Percentiles rank a stretch among this genome's conserved stretches.
phyloP scores from a whole-genome alignment of 352 stramenopile genomes.

The Globisporangium paddicum region DNA sequence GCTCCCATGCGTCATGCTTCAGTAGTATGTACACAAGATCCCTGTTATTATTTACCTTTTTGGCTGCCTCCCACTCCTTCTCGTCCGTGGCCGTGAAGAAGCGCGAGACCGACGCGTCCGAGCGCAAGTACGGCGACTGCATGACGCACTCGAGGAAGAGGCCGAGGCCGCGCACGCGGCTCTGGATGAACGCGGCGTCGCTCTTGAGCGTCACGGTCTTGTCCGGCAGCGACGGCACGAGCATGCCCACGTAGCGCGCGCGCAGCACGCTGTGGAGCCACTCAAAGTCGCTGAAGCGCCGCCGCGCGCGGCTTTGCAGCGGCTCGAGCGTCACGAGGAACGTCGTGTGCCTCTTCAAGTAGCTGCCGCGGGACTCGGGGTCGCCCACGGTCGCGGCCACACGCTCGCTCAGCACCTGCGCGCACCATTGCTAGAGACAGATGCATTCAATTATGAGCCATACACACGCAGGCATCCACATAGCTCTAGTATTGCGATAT shows the following conservation, averaged over 20 bases:
- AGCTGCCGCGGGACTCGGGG: slow-evolving; percentile 51
- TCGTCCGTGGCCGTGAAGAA: slow-evolving; percentile 48
- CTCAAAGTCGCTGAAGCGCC: slow-evolving; percentile 71
- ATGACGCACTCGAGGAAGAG: slow-evolving; percentile 57
- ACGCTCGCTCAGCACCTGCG: slow-evolving; percentile 4
- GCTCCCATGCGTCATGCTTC: not conserved
- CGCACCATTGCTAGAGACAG: slow-evolving; percentile 6
- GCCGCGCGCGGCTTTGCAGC: slow-evolving; percentile 31
- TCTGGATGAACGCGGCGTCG: slow-evolving; percentile 49
- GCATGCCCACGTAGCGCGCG: slow-evolving; percentile 56
- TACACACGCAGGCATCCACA: not conserved
- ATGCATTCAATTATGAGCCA: not conserved
- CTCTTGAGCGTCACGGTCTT: slow-evolving; percentile 54
- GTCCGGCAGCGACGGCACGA: slow-evolving; percentile 61
- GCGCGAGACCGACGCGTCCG: slow-evolving; percentile 39
- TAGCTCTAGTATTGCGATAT: not conserved
- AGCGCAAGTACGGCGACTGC: slow-evolving; percentile 53
- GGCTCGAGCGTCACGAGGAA: slow-evolving; percentile 41
- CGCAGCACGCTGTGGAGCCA: slow-evolving; percentile 63
- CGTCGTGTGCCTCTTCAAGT: slow-evolving; percentile 72
- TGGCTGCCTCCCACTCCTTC: slow-evolving; percentile 47
- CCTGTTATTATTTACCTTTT: slow-evolving; percentile 28
- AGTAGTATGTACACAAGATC: not conserved
- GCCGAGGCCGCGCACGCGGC: slow-evolving; percentile 49
- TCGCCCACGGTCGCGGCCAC: slow-evolving; percentile 27